These are phyloP conservation scores for Penicillium sp. DNA, from an alignment of 2,329 filamentous ascomycete genomes.

Conservation along the genomic window DNA sequence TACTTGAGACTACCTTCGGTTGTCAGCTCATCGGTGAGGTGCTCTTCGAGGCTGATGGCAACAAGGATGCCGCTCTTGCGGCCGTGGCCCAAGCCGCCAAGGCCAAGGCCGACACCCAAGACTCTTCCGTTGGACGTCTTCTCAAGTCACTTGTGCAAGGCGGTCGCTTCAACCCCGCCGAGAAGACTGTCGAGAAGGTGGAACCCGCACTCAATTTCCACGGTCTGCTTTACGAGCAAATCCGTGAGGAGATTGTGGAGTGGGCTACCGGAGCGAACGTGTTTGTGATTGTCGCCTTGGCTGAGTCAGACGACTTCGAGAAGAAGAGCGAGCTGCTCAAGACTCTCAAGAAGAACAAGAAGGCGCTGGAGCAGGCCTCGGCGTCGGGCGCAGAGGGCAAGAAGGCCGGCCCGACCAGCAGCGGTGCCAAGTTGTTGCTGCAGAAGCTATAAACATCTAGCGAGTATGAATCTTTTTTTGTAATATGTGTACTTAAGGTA, in stretches of 20 bases:
- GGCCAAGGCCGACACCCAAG: constrained; percentile 53
- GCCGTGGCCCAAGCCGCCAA: constrained; percentile 59
- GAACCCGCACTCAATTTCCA: constrained; percentile 80
- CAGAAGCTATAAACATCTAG: constrained; percentile 32
- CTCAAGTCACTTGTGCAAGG: constrained; percentile 89
- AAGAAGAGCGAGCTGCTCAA: constrained; percentile 67
- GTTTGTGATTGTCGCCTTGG: constrained; percentile 79
- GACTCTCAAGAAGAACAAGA: constrained; percentile 71
- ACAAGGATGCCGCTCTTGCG: constrained; percentile 72
- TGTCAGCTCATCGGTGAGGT: constrained; percentile 84
- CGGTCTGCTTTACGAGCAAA: constrained; percentile 75
- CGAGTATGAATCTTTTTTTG: constrained; percentile 3
- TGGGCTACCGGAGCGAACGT: constrained; percentile 88
- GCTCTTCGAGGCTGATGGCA: constrained; percentile 72
- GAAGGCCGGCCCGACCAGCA: constrained; percentile 44
- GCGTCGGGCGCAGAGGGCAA: constrained; percentile 54
- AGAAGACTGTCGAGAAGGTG: constrained; percentile 69
- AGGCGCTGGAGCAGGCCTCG: constrained; percentile 62
- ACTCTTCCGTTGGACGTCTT: constrained; percentile 74
- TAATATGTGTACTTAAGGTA: constrained; percentile 7
- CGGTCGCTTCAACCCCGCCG: constrained; percentile 76
- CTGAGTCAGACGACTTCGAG: constrained; percentile 73
- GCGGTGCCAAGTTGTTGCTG: constrained; percentile 45
- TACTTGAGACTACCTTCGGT: constrained; percentile 76
- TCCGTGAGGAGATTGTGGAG: constrained; percentile 70